Evolutionary conservation across 371 early-diverging fungal species (phyloP).

Genomic region (Syncephalis plumigaleata): DNA sequence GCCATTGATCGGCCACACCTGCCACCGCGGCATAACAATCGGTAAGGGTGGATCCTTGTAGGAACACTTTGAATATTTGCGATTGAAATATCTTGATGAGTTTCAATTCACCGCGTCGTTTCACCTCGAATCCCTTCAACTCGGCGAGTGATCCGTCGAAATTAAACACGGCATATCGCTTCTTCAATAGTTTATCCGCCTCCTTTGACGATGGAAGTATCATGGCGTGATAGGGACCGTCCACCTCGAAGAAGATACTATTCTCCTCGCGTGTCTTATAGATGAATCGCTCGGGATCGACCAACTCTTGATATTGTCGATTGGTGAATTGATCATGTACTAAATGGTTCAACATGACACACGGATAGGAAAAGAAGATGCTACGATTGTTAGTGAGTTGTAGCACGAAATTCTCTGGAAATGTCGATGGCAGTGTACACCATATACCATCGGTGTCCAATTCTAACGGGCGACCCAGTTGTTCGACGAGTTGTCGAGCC

Average conservation of each 20-base stretch:
- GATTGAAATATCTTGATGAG: conserved; percentile 97
- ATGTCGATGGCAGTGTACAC: conserved; percentile 90
- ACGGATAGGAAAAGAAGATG: conserved; percentile 83
- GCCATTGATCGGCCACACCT: conserved; percentile 84
- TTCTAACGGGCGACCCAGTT: conserved; percentile 93
- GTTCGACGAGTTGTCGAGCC: conserved; percentile 87
- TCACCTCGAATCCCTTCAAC: conserved; percentile 99
- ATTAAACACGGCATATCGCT: conserved; percentile 98
- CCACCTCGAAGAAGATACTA: conserved; percentile 98
- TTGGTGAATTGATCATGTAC: conserved; percentile 96
- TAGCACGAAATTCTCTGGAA: conserved; percentile 87
- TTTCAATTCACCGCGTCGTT: conserved; percentile 98
- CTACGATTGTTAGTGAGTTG: conserved; percentile 60
- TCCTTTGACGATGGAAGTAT: conserved; percentile 95
- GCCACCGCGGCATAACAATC: conserved; percentile 92
- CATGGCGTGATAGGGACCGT: conserved; percentile 99
- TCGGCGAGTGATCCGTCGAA: conserved; percentile 91
- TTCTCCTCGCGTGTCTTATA: conserved; percentile 79
- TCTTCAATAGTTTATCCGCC: conserved; percentile 95
- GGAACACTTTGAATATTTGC: conserved; percentile 83
- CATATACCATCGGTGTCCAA: conserved; percentile 99
- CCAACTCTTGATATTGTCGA: conserved; percentile 85
- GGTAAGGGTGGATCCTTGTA: conserved; percentile 70
- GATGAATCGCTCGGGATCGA: conserved; percentile 28
- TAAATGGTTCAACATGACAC: conserved; percentile 95